Evolutionary conservation across 768 basidiomycete species (phyloP).

Genomic region (Rhizopogon salebrosus): DNA sequence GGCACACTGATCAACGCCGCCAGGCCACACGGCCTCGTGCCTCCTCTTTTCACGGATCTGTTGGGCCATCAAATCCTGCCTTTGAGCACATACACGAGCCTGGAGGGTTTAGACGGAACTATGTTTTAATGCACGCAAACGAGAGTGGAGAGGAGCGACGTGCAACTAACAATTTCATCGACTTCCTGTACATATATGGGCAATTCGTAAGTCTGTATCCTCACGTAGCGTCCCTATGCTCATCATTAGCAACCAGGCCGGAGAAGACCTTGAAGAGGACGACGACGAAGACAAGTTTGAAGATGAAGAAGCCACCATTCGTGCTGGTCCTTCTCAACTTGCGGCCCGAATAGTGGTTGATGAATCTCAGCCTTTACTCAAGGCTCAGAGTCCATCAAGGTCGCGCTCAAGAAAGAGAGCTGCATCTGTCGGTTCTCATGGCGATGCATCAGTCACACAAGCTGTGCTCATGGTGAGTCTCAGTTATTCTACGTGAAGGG

Average conservation of each 20-base stretch:
- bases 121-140: slow-evolving; percentile 66
- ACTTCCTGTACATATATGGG: slow-evolving; percentile 92
- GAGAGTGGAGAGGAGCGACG: slow-evolving; percentile 59
- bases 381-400: slow-evolving; percentile 32
- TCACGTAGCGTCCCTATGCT: not conserved
- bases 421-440: slow-evolving; percentile 56
- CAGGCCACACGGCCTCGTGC: slow-evolving; percentile 57
- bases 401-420: slow-evolving; percentile 53
- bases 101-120: slow-evolving; percentile 90
- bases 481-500: not conserved
- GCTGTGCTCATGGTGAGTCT: slow-evolving; percentile 83
- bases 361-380: slow-evolving; percentile 58
- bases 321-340: slow-evolving; percentile 9
- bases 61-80: slow-evolving; percentile 56
- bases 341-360: slow-evolving; percentile 9
- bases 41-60: slow-evolving; percentile 61
- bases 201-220: slow-evolving; percentile 72
- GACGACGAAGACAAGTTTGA: slow-evolving; percentile 72
- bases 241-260: slow-evolving; percentile 50
- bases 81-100: slow-evolving; percentile 95
- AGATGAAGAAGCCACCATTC: slow-evolving; percentile 46
- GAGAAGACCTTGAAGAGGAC: slow-evolving; percentile 87
- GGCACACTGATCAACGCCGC: slow-evolving; percentile 73
- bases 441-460: slow-evolving; percentile 87
- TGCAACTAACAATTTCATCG: slow-evolving; percentile 81